Percentiles rank a stretch among this genome's conserved stretches.
Evolutionary conservation across 1,139 yeast species (phyloP).

Genomic region (Yamadazyma pseudoaaseri): DNA sequence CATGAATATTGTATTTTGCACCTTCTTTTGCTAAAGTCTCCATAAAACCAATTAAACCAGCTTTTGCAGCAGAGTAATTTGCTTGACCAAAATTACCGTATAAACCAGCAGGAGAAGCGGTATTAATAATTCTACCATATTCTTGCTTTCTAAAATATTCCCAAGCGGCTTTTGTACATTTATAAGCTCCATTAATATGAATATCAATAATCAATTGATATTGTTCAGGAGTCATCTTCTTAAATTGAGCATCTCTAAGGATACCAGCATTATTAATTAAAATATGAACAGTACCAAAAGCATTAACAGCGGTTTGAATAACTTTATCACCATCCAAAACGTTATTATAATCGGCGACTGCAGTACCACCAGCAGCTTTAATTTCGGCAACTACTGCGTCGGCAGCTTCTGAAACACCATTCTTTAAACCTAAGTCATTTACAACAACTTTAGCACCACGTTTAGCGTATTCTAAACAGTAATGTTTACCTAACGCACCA

Average conservation of each 20-base stretch:
- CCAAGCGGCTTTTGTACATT: conserved; percentile 91
- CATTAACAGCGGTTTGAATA: conserved; percentile 80
- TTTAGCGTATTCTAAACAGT: conserved; percentile 83
- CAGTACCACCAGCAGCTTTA: conserved; percentile 69
- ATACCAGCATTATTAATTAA: conserved; percentile 95
- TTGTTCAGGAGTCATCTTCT: conserved; percentile 80
- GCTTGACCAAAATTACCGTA: conserved; percentile 98
- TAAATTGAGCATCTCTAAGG: conserved; percentile 71
- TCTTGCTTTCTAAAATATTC: conserved; percentile 80
- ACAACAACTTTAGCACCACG: conserved; percentile 94
- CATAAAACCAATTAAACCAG: conserved; percentile 86
- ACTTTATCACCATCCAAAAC: conserved; percentile 87
- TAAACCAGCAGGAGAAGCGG: conserved; percentile 95
- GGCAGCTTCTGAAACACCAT: conserved; percentile 69
- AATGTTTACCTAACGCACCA: conserved; percentile 90
- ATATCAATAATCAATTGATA: conserved; percentile 81
- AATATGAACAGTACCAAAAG: conserved; percentile 86
- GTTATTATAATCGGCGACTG: conserved; percentile 93
- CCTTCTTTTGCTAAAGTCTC: conserved; percentile 98
- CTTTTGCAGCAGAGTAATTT: conserved; percentile 92
- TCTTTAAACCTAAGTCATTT: conserved; percentile 80
- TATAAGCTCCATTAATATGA: conserved; percentile 86
- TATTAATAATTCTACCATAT: conserved; percentile 86
- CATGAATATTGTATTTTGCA: conserved; percentile 73
- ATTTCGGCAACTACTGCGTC: conserved; percentile 89